These are phyloP conservation scores for Verticillium zaregamsianum DNA, from an alignment of 2,329 filamentous ascomycete species.

Conservation along the genomic window DNA sequence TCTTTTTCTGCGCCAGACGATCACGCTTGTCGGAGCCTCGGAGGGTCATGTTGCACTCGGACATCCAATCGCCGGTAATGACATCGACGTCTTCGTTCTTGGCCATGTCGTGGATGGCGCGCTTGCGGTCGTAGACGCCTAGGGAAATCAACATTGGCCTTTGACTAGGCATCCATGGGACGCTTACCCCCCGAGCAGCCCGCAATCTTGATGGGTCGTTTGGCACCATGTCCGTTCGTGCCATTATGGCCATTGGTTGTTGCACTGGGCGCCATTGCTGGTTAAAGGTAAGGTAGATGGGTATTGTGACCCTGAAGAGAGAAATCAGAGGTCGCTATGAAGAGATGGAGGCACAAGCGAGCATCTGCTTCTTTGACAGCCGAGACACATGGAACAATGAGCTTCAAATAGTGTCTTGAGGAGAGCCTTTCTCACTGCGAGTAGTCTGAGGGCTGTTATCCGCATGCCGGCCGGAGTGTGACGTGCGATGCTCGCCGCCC, in stretches of 20 bases:
- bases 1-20: conserved; percentile 15
- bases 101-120: conserved; percentile 20
- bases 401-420: no score
- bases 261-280: conserved; percentile 13
- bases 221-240: conserved; percentile 6
- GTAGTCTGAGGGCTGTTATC: neutral
- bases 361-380: no score
- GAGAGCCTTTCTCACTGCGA: neutral
- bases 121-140: conserved; percentile 34
- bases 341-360: no score
- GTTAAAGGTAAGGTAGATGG: neutral
- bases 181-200: conserved; percentile 21
- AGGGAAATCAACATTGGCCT: neutral
- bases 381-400: no score
- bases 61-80: conserved; percentile 27
- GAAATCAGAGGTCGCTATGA: no score
- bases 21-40: conserved; percentile 22
- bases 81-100: conserved; percentile 22
- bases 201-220: conserved; percentile 22
- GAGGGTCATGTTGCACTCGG: conserved; percentile 23
- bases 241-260: conserved; percentile 4
- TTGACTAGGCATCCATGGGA: neutral
- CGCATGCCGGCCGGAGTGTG: neutral
- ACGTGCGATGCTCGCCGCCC: neutral
- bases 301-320: neutral